Percentiles rank a stretch among this genome's conserved stretches.
These are phyloP conservation scores for Paraconiothyrium brasiliense DNA, from an alignment of 2,329 filamentous ascomycete genomes.

Conservation along the genomic window DNA sequence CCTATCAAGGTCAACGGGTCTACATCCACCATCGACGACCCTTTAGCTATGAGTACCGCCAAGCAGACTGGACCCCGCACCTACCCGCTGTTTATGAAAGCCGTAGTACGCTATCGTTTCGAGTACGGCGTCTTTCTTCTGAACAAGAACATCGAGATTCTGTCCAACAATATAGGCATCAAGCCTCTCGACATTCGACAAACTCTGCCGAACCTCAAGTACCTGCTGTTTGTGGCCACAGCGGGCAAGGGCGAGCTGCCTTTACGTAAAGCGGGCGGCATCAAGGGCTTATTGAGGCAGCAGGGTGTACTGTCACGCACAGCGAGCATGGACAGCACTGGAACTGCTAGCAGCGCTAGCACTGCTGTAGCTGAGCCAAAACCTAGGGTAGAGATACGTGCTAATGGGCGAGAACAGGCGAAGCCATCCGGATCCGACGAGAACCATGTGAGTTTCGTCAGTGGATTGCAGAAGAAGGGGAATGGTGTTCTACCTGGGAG, in stretches of 20 bases:
- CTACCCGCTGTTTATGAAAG: slow-evolving; percentile 81
- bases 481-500: slow-evolving; percentile 21
- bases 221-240: slow-evolving; percentile 87
- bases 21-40: slow-evolving; percentile 77
- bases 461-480: slow-evolving; percentile 32
- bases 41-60: slow-evolving; percentile 64
- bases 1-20: slow-evolving; percentile 77
- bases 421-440: slow-evolving; percentile 31
- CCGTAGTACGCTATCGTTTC: slow-evolving; percentile 83
- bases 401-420: slow-evolving; percentile 21
- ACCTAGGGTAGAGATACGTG: slow-evolving; percentile 28
- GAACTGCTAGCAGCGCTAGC: slow-evolving; percentile 38
- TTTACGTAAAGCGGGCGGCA: slow-evolving; percentile 47
- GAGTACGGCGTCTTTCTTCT: slow-evolving; percentile 97
- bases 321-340: slow-evolving; percentile 46
- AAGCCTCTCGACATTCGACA: slow-evolving; percentile 90
- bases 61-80: slow-evolving; percentile 36
- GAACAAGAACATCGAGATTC: slow-evolving; percentile 89
- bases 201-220: slow-evolving; percentile 92
- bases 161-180: slow-evolving; percentile 71
- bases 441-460: slow-evolving; percentile 17
- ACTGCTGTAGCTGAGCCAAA: slow-evolving; percentile 32
- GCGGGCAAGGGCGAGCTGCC: slow-evolving; percentile 75
- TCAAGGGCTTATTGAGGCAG: slow-evolving; percentile 43
- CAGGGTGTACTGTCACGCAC: slow-evolving; percentile 37